Evolutionary conservation across 2,329 filamentous ascomycete species (phyloP), one percentile per base, ranked within the genome.

Genomic region (Biscogniauxia mediterranea): DNA sequence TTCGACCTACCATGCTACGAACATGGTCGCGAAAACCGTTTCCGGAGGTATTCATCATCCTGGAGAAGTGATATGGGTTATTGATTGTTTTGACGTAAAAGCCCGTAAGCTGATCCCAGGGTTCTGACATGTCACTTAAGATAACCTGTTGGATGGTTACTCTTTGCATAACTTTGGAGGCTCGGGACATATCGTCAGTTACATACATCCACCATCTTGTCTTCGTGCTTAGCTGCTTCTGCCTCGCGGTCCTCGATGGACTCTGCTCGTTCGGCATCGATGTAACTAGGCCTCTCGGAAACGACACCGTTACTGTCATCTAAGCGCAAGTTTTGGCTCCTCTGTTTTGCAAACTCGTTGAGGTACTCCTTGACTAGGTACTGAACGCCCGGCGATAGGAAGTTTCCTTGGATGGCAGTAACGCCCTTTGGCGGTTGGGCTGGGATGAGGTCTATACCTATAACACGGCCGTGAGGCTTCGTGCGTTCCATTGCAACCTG

Each of bases 1-100:
- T 13, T 13, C 5, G 9, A 54, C 89, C 74, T 79, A 97, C 94
- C 92, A 99, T 98, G 78, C 93, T 97, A 28, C 92, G 91, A 9
- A 88, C 89, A 77, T 99, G 95, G 77, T 99, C 95, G 66, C 88
- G 87, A 73, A 96, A 95, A 20, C 78, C 78, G 71, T 92, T 90
- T 60, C 95, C 95, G 79, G 91, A 97, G 70, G 94, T 97, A 78
- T 99, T 99, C 93, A 97, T 97, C 89, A 99, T 90, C 95, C 95
- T 99, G 84, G 80, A 46, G 2, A 5, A 11, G 15, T 46, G 77
- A 87, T 96, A 95, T 67, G 93, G 92, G 86, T 95, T 90, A 94
- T 89, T 96, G 86, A 97, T 85, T 82, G 89, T 96, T 81, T 87
- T 92, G 81, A 90, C 89, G 81, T 86, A 89, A 81, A 91, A 93